Percentiles rank a stretch among this genome's conserved stretches.
Evolutionary conservation across 208 protist species (phyloP).

Genomic region (Porcisia hertigi): DNA sequence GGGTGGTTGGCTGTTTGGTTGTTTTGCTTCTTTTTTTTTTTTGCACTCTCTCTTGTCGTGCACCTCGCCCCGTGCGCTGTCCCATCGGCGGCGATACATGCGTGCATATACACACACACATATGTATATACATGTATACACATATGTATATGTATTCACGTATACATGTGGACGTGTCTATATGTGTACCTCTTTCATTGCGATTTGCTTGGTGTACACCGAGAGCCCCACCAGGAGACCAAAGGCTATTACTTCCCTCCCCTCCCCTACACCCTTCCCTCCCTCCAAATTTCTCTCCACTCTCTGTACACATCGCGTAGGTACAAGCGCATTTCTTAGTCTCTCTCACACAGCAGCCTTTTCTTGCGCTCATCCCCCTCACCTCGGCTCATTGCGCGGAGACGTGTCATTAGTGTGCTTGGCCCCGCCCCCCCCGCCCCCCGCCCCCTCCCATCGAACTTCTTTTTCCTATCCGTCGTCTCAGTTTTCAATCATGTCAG

Average conservation of each 20-base stretch:
- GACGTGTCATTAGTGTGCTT: background rate
- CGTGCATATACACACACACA: too few species aligned
- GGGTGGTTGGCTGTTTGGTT: too few species aligned
- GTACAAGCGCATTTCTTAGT: background rate
- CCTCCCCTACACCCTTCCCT: background rate
- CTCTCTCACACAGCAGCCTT: background rate
- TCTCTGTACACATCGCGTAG: background rate
- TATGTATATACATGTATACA: too few species aligned
- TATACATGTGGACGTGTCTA: too few species aligned
- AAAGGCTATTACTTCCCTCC: background rate
- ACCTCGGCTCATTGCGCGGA: background rate
- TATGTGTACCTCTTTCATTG: too few species aligned
- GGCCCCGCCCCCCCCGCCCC: background rate
- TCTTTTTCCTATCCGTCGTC: background rate
- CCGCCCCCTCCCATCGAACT: background rate
- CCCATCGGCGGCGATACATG: too few species aligned
- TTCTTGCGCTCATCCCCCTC: background rate
- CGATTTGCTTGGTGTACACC: too few species aligned
- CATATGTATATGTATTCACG: too few species aligned
- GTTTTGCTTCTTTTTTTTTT: too few species aligned
- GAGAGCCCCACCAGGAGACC: too few species aligned
- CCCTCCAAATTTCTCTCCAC: background rate
- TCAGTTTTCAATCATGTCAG: conserved; percentile 39
- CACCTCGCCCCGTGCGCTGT: too few species aligned
- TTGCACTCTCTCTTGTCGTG: too few species aligned